A percentile compares a stretch with the other conserved stretches of the same genome.
Conservation (phyloP, 176 grass and related monocot genomes). For the Cenchrus purpureus region DNA sequence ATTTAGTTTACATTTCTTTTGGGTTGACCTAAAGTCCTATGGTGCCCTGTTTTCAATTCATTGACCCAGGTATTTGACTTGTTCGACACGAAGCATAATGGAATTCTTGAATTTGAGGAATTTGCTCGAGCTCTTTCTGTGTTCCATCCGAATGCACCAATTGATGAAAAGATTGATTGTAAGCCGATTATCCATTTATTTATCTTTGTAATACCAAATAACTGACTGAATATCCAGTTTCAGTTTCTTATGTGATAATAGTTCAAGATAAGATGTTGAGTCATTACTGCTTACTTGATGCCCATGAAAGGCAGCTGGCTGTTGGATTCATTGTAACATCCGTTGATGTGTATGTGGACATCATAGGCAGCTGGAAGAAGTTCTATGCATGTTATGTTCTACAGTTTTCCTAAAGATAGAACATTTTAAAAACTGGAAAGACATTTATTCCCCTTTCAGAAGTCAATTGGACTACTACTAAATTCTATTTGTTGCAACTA, state of each 20-base stretch:
- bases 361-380: neutral
- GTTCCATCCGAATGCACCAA: slow-evolving; percentile 54
- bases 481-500: slow-evolving; percentile 16
- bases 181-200: slow-evolving; percentile 29
- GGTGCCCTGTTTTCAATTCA: slow-evolving; percentile 37
- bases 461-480: neutral
- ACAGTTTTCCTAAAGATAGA: neutral
- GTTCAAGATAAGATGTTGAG: slow-evolving; percentile 12
- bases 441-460: neutral
- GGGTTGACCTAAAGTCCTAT: neutral
- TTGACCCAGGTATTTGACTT: slow-evolving; percentile 58
- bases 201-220: slow-evolving; percentile 8
- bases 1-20: neutral
- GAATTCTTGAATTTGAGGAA: slow-evolving; percentile 56
- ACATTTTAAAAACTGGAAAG: neutral
- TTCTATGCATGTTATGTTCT: neutral
- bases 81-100: slow-evolving; percentile 49
- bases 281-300: neutral
- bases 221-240: neutral
- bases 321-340: slow-evolving; percentile 9
- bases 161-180: slow-evolving; percentile 59
- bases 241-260: neutral
- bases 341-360: neutral
- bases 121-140: slow-evolving; percentile 57
- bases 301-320: slow-evolving; percentile 1